Percentiles rank a stretch among this genome's conserved stretches.
phyloP scores from a whole-genome alignment of 495 filamentous ascomycete genomes.

The Xylaria sp. region DNA sequence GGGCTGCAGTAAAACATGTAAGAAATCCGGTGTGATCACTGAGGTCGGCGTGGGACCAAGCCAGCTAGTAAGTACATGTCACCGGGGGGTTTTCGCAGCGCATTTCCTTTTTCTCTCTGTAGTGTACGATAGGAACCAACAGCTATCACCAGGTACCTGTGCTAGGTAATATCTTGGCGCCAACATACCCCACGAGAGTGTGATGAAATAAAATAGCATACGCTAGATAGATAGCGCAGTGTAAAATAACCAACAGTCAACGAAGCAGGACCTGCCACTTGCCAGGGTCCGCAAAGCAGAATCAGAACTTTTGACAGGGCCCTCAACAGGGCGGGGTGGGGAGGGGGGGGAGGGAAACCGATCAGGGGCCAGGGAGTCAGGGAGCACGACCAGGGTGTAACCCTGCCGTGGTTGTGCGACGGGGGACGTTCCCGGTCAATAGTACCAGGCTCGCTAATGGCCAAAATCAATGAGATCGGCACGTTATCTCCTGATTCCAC shows the following conservation, averaged over 20 bases:
- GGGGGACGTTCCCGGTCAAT: conserved; percentile 30
- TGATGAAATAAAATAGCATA: conserved; percentile 2
- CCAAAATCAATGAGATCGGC: conserved; percentile 23
- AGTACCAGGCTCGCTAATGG: conserved; percentile 29
- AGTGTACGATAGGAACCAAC: neutral
- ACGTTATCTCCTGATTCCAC: conserved; percentile 19
- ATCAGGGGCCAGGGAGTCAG: conserved; percentile 18
- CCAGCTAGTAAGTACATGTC: conserved; percentile 3
- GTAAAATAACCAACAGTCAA: conserved; percentile 15
- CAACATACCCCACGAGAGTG: neutral
- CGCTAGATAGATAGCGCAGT: too few species aligned
- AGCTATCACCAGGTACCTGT: neutral
- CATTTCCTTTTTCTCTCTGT: neutral
- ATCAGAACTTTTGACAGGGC: conserved; percentile 1
- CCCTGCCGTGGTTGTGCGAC: conserved; percentile 20
- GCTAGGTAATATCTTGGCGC: too few species aligned
- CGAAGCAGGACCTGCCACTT: conserved; percentile 8
- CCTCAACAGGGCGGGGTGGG: conserved; percentile 19
- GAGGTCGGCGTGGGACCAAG: conserved; percentile 12
- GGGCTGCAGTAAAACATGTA: conserved; percentile 32
- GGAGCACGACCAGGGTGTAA: conserved; percentile 7
- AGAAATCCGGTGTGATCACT: conserved; percentile 27
- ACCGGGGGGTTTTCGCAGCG: conserved; percentile 1
- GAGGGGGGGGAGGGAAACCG: too few species aligned
- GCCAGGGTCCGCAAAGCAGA: conserved; percentile 5